Evolutionary conservation across 495 filamentous ascomycete species (phyloP).

Genomic region (Staphylotrichum tortipilum): DNA sequence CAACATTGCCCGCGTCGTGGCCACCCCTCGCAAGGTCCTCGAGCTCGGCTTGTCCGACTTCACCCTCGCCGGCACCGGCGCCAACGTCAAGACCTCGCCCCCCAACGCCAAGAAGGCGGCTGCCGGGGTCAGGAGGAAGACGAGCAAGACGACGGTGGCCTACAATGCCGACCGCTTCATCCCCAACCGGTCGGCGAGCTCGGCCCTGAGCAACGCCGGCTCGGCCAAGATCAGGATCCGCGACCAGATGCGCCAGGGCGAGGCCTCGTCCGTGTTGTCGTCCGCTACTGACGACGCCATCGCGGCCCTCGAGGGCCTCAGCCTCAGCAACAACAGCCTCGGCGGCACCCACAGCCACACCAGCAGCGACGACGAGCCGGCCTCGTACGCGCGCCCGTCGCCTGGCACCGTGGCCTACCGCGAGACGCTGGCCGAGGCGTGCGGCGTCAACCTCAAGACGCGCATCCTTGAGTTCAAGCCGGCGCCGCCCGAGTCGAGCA

Average conservation of each 20-base stretch:
- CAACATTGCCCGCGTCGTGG: constrained; percentile 69
- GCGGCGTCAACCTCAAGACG: constrained; percentile 84
- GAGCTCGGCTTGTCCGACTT: constrained; percentile 91
- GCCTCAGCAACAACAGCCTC: constrained; percentile 48
- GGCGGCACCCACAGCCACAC: no score
- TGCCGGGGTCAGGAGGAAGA: constrained; percentile 50
- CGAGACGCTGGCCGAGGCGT: constrained; percentile 83
- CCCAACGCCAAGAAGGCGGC: constrained; percentile 57
- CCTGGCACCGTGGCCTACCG: constrained; percentile 87
- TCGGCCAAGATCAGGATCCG: constrained; percentile 64
- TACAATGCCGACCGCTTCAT: constrained; percentile 95
- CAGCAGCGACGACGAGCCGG: constrained; percentile 40
- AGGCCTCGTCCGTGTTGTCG: constrained; percentile 55
- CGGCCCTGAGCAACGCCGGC: constrained; percentile 72
- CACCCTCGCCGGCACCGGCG: constrained; percentile 72
- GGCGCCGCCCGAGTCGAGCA: constrained; percentile 88
- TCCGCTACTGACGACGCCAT: constrained; percentile 69
- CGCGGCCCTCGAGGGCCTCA: constrained; percentile 68
- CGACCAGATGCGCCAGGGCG: constrained; percentile 52
- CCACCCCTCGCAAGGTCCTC: constrained; percentile 65
- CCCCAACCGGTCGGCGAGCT: constrained; percentile 81
- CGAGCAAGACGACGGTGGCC: constrained; percentile 70
- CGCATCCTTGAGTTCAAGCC: constrained; percentile 99
- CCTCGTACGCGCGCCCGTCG: constrained; percentile 63
- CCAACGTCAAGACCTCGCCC: constrained; percentile 62